Evolutionary conservation across 768 basidiomycete species (phyloP).

Genomic region (Amanita molliuscula): DNA sequence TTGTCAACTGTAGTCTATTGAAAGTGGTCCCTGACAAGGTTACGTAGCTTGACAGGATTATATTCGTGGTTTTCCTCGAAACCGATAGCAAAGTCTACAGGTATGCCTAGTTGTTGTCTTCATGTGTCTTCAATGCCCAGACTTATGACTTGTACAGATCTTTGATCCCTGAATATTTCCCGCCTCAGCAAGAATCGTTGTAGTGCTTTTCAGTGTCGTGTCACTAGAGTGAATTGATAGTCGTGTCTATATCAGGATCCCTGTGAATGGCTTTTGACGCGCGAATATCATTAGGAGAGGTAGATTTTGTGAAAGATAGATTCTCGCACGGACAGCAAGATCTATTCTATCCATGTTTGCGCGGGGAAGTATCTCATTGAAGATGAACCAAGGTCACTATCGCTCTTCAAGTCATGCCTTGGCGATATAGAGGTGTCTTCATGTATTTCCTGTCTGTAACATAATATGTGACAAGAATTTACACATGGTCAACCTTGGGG

Average conservation of each 20-base stretch:
- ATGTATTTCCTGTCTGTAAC: too few relatives aligned
- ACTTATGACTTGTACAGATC: slow-evolving; percentile 13
- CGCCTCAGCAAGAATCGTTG: slow-evolving; percentile 16
- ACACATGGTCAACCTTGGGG: too few relatives aligned
- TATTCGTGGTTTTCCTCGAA: slow-evolving; percentile 68
- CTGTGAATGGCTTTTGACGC: background rate
- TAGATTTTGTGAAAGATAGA: too few relatives aligned
- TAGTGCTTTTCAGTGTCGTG: background rate
- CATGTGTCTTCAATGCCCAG: too few relatives aligned
- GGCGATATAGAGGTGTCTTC: too few relatives aligned
- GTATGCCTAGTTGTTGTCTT: slow-evolving; percentile 28
- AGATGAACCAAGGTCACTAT: too few relatives aligned
- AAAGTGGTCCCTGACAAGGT: background rate
- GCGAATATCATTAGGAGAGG: too few relatives aligned
- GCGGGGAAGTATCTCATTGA: too few relatives aligned
- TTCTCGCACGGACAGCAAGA: too few relatives aligned
- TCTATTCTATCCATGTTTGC: too few relatives aligned
- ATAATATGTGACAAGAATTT: too few relatives aligned
- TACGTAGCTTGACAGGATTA: slow-evolving; percentile 51
- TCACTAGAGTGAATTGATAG: background rate
- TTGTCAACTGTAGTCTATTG: background rate
- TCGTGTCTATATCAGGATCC: background rate
- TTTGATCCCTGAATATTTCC: slow-evolving; percentile 60
- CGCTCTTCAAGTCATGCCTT: too few relatives aligned
- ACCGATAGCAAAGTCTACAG: slow-evolving; percentile 54